Conservation (phyloP, 1,284 basidiomycete genomes). For the Omphalotus olearius region DNA sequence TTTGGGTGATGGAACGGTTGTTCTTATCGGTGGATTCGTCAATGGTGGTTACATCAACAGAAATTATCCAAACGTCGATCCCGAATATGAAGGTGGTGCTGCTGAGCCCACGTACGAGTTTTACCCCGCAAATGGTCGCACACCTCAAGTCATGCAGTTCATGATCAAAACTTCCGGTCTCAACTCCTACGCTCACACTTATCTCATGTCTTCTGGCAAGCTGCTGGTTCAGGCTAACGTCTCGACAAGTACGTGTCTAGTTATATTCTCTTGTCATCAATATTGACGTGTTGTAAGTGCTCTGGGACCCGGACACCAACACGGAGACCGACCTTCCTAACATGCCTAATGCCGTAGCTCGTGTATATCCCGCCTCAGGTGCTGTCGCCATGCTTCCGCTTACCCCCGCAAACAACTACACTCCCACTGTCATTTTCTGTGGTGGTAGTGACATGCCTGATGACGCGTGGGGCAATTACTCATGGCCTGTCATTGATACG, state of each 20-base stretch:
- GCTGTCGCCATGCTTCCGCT: conserved; percentile 80
- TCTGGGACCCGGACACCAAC: conserved; percentile 30
- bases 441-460: conserved; percentile 69
- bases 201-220: conserved; percentile 81
- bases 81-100: conserved; percentile 59
- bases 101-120: conserved; percentile 77
- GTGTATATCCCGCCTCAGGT: conserved; percentile 42
- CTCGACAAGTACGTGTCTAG: conserved; percentile 56
- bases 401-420: conserved; percentile 78
- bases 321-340: conserved; percentile 44
- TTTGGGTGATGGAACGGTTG: conserved; percentile 63
- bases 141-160: conserved; percentile 69
- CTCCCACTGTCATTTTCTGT: conserved; percentile 75
- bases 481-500: conserved; percentile 48
- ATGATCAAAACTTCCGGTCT: conserved; percentile 81
- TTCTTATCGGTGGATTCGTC: conserved; percentile 77
- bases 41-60: conserved; percentile 89
- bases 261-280: conserved; percentile 13
- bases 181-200: conserved; percentile 87
- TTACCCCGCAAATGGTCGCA: conserved; percentile 63
- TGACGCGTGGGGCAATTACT: conserved; percentile 56
- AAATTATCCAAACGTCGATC: conserved; percentile 68
- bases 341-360: conserved; percentile 51
- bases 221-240: conserved; percentile 84
- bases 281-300: conserved; percentile 26